A percentile compares a stretch with the other conserved stretches of the same genome.
Evolutionary conservation across 352 stramenopile species (phyloP).

Genomic region (Pythium monospermum): DNA sequence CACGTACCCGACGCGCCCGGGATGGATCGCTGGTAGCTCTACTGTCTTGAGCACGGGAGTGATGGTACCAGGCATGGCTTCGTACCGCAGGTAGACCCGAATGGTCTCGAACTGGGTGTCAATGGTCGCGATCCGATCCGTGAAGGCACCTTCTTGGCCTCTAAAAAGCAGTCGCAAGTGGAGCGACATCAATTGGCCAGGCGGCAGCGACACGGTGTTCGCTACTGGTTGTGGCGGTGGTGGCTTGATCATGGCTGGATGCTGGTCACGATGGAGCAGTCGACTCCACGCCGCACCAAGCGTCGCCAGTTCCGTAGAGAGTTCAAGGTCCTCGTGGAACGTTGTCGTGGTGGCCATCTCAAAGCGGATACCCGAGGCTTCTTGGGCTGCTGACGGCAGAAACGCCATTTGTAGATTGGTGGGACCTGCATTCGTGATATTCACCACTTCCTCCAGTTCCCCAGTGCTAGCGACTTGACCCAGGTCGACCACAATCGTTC

Average conservation of each 20-base stretch:
- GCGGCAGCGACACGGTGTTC: not conserved
- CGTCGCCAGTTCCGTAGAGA: not conserved
- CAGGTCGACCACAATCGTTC: slow-evolving; percentile 38
- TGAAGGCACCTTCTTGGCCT: not conserved
- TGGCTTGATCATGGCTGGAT: no score
- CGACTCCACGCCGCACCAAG: slow-evolving; percentile 7
- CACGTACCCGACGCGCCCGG: slow-evolving; percentile 7
- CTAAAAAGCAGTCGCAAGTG: not conserved
- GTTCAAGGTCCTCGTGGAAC: not conserved
- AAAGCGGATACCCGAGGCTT: not conserved
- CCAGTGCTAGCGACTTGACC: slow-evolving; percentile 31
- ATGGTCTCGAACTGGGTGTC: slow-evolving; percentile 16
- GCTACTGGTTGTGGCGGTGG: no score
- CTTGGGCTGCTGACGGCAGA: no score
- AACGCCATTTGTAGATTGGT: slow-evolving; percentile 23
- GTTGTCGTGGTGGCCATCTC: not conserved
- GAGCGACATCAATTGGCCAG: slow-evolving; percentile 1
- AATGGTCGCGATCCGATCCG: slow-evolving; percentile 5
- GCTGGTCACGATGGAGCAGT: not conserved
- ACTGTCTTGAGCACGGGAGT: not conserved
- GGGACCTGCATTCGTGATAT: slow-evolving; percentile 45
- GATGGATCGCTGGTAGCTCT: slow-evolving; percentile 5
- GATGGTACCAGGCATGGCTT: slow-evolving; percentile 5
- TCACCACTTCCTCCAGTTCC: slow-evolving; percentile 28
- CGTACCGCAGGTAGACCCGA: slow-evolving; percentile 2